These are phyloP conservation scores for Aspergillus cristatus DNA, from an alignment of 495 filamentous ascomycete species.

Conservation along the genomic window DNA sequence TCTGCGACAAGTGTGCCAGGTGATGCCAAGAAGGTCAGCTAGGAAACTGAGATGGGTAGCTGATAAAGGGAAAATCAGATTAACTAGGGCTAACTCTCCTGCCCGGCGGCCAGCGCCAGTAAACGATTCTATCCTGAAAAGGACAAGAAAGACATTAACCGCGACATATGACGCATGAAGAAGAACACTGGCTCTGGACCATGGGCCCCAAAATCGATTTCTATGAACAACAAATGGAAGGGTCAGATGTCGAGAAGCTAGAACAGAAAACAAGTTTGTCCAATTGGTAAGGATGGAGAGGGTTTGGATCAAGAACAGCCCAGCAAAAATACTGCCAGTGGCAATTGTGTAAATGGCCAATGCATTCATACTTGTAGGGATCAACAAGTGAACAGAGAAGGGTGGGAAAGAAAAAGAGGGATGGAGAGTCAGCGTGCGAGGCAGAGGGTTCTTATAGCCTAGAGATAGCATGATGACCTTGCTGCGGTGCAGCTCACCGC, in stretches of 20 bases:
- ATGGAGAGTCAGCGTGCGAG: background rate
- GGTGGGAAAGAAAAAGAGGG: background rate
- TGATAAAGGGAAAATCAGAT: constrained; percentile 13
- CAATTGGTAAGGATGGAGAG: constrained; percentile 3
- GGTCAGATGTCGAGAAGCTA: constrained; percentile 10
- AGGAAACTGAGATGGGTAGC: constrained; percentile 16
- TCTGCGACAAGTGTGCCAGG: constrained; percentile 6
- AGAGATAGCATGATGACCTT: no score
- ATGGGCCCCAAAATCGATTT: constrained; percentile 10
- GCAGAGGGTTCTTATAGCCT: constrained; percentile 1
- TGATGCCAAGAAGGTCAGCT: constrained; percentile 16
- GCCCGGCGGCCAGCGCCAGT: constrained; percentile 9
- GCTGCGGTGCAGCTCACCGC: no score
- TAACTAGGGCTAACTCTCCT: constrained; percentile 13
- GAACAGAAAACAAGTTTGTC: constrained; percentile 5
- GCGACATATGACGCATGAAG: constrained; percentile 9
- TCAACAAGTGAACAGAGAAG: background rate
- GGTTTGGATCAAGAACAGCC: constrained; percentile 6
- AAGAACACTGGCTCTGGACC: constrained; percentile 9
- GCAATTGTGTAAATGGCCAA: constrained; percentile 12
- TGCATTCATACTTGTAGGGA: constrained; percentile 5
- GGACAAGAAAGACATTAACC: constrained; percentile 12
- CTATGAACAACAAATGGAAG: constrained; percentile 10
- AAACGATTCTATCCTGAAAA: constrained; percentile 7
- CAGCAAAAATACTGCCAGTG: constrained; percentile 8